Evolutionary conservation across 2,329 filamentous ascomycete genomes (phyloP).

Genomic region (Exserohilum rostratum): DNA sequence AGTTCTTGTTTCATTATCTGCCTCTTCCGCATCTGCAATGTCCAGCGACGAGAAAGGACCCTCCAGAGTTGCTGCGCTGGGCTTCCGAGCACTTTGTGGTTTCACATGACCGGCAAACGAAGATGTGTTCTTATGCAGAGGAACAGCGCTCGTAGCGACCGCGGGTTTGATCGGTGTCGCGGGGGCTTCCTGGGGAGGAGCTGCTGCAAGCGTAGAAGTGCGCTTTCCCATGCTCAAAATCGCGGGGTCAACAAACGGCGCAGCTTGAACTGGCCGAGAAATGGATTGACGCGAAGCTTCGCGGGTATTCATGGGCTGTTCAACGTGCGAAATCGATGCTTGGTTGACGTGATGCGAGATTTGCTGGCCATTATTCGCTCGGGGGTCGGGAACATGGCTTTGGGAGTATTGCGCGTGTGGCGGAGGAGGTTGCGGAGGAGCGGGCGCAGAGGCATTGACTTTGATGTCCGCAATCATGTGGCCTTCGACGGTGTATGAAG

Average conservation of each 20-base stretch:
- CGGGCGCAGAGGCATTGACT: conserved; percentile 49
- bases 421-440: conserved; percentile 21
- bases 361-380: conserved; percentile 9
- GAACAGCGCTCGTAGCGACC: conserved; percentile 41
- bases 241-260: conserved; percentile 76
- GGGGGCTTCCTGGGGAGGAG: conserved; percentile 46
- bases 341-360: conserved; percentile 23
- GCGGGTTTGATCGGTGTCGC: conserved; percentile 53
- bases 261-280: conserved; percentile 30
- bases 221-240: conserved; percentile 70
- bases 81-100: conserved; percentile 39
- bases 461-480: conserved; percentile 65
- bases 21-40: conserved; percentile 48
- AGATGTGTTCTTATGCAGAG: conserved; percentile 46
- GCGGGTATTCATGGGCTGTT: conserved; percentile 4
- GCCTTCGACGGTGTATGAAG: conserved; percentile 63
- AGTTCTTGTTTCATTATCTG: conserved; percentile 44
- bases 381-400: conserved; percentile 17
- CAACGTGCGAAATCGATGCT: conserved; percentile 12
- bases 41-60: conserved; percentile 49
- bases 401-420: conserved; percentile 31
- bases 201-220: conserved; percentile 33
- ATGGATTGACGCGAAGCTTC: conserved; percentile 21
- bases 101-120: conserved; percentile 46
- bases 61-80: conserved; percentile 48